Base-by-base conservation (phyloP, 148 eudicot genomes). In the Chenopodium formosanum region DNA sequence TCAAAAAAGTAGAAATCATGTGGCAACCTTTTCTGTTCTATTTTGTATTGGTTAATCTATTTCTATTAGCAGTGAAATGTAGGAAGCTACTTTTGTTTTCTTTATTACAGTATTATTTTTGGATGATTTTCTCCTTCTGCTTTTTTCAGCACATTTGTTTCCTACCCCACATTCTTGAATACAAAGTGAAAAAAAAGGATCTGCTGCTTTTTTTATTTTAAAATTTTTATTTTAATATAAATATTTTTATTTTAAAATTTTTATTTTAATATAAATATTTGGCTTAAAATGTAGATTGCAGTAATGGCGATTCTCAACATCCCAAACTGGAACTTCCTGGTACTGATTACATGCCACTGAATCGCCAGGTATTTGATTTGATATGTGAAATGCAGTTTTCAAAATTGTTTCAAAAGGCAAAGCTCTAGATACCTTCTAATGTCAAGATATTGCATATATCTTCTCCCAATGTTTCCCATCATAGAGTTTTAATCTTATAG, bases 241-340 rank as follows among this genome's bases (percentile, higher is more conserved):
- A 2, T 72, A 17, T 75, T 65, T 3, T 50, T 10, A 11, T 50
- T 50, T 50, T 50, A 8, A 53, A 71, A 53, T 71, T 65, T 3
- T 50, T 1, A 50, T 50, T 50, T 50, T 50, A 40, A 40, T 40
- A 40, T 11, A 48, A 56, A 2, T 72, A 17, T 63, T 71, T 40
- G 13, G 37, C n/a, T 79, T 27, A 74, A 73, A 76, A 48, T 72
- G 80, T 84, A 94, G 98, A 87, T 68, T 86, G 89, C 86, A 87
- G 85, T 52, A 88, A 85, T 79, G 90, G 88, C 79, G 87, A 87
- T 73, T 81, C 93, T 83, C 90, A 79, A 47, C 89, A 86, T 89
- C 97, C 94, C 79, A 88, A 85, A 78, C 83, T 92, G 82, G 94
- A 89, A 80, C 87, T 91, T 86, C 97, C 98, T 20, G 92, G 97